These are phyloP conservation scores for Lactarius indigo DNA, from an alignment of 768 basidiomycete species.

Conservation along the genomic window DNA sequence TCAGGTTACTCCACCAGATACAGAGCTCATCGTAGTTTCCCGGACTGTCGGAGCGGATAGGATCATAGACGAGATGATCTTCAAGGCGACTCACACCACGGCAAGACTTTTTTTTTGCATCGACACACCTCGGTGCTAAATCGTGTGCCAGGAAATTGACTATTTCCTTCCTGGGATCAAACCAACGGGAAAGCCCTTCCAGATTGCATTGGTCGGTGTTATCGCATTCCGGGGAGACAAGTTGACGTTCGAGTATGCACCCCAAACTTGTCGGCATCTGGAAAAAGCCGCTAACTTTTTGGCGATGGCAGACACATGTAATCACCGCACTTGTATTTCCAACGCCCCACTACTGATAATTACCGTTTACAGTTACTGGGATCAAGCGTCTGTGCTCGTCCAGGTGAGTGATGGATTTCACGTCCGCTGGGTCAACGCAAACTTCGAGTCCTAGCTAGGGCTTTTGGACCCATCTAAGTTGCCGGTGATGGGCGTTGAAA, in stretches of 20 bases:
- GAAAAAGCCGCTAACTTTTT: neutral
- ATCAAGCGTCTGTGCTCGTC: constrained; percentile 45
- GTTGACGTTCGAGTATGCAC: constrained; percentile 45
- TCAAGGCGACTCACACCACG: constrained; percentile 40
- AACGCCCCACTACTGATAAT: neutral
- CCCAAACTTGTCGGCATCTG: neutral
- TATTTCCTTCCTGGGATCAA: constrained; percentile 36
- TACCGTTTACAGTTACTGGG: constrained; percentile 39
- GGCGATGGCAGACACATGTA: constrained; percentile 31
- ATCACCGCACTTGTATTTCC: constrained; percentile 12
- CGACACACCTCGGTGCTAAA: neutral
- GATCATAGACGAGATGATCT: constrained; percentile 47
- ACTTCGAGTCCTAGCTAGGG: constrained; percentile 31
- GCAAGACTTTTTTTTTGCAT: constrained; percentile 25
- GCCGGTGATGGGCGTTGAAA: constrained; percentile 41
- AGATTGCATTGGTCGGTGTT: constrained; percentile 43
- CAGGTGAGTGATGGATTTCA: constrained; percentile 32
- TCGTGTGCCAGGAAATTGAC: constrained; percentile 36
- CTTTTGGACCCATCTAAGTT: constrained; percentile 34
- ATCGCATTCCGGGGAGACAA: constrained; percentile 49
- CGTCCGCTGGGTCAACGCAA: neutral
- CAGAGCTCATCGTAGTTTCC: constrained; percentile 40
- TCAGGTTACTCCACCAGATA: constrained; percentile 41
- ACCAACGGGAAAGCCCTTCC: constrained; percentile 37
- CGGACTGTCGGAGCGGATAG: constrained; percentile 44